Evolutionary conservation across 257 asterid species (phyloP), one percentile per base, ranked within the genome.

Genomic region (Solanum etuberosum): DNA sequence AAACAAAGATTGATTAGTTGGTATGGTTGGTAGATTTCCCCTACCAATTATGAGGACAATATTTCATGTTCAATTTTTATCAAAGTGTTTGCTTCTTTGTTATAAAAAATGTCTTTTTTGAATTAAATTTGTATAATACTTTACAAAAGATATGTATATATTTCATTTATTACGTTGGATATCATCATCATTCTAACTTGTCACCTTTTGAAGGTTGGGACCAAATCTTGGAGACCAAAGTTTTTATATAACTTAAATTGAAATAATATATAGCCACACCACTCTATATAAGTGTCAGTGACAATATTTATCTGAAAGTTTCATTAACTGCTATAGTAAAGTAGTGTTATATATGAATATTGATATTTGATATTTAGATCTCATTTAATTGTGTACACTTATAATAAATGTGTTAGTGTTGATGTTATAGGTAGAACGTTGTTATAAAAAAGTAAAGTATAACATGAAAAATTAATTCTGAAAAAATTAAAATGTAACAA

Each of bases 21-120:
- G 97, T 94, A 37, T 82, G 93, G 97, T 95, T 83, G 98, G 93
- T 95, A 92, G 92, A 89, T 90, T 84, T 84, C 92, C 86, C 90
- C 87, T 87, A 95, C 96, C 96, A 93, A 92, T 94, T 92, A 80
- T 27, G 42, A 80, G 84, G 67, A 87, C 90, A 37, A 77, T 31
- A 46, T 46, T 87, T 90, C 91, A 91, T 89, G 23, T 82, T 89
- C 92, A 89, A 87, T 87, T 83, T 87, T 77, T 83, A 86, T 78
- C 88, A 38, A 85, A 48, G 71, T 86, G 88, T 80, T 92, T 83
- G 63, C 92, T 91, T 92, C 90, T 34, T 29, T 80, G 27, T 15
- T 27, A 80, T 11, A 1, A 78, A 78, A 15, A 27, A 8, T 43
- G 29, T 8, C 40, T 27, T 29, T 76, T 80, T 25, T 2, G 7